Evolutionary conservation across 352 stramenopile species (phyloP), one percentile per base, ranked within the genome.

Genomic region (Phytophthora macrochlamydospora): DNA sequence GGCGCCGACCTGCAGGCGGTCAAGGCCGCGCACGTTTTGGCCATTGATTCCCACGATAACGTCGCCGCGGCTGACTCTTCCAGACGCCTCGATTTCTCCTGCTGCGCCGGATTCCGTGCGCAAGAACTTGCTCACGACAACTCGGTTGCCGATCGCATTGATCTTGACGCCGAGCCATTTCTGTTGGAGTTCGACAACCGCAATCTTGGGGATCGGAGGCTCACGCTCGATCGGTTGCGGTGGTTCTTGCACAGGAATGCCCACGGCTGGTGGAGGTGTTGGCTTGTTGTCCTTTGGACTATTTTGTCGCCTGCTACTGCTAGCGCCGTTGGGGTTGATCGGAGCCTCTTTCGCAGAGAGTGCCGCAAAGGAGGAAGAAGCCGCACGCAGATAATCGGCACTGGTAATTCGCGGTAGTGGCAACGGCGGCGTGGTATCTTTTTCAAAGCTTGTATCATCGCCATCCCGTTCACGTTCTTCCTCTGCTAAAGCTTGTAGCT

Each of bases 151-250:
- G 51, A 92, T 84, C 50, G 80, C 88, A 59, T 89, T 91, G 59
- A 92, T 91, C 71, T 91, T 91, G 38, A 92, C 71, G 28, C 84
- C 81, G 14, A 92, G 69, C 84, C 81, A 92, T 51, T 90, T 86
- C 54, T 89, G 83, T 14, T 81, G 72, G 32, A 92, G 72, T 44
- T 79, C 78, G 7, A 92, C 71, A 42, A 69, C 71, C 44, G 76
- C 45, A 28, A 75, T 49, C 0, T 44, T 65, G 7, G 56, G 7
- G 12, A 30, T 51, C 30, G 51, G 55, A 37, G 56, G 48, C 18
- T 66, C 65, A 61, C 33, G 51, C 45, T 70, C 51, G 2, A 37
- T 18, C 33, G 62, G 60, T 33, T 66, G 52, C 29, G 61, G 65
- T 1, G 53, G 67, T 38, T 32, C 32, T 33, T 59, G 67, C 18